Percentiles rank a stretch among this genome's conserved stretches.
Evolutionary conservation across 2,329 filamentous ascomycete species (phyloP).

Genomic region (Lecanicillium sp.): DNA sequence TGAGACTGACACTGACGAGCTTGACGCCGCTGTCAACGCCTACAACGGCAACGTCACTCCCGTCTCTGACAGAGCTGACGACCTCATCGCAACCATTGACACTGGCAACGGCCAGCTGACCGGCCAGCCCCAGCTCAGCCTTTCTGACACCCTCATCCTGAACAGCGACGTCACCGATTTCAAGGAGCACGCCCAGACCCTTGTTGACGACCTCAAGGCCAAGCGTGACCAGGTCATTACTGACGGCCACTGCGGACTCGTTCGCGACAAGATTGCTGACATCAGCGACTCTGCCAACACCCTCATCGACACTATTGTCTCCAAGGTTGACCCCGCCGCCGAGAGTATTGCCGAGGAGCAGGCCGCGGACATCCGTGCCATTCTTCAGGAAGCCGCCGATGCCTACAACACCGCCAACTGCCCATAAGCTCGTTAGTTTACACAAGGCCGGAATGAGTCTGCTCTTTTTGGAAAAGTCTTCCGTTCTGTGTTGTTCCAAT

Average conservation of each 20-base stretch:
- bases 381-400: background rate
- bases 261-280: constrained; percentile 1
- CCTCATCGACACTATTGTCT: constrained; percentile 1
- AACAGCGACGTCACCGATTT: constrained; percentile 12
- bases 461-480: too few species aligned
- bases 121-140: constrained; percentile 10
- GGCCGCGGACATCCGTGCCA: background rate
- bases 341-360: background rate
- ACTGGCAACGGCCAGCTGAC: constrained; percentile 9
- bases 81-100: constrained; percentile 9
- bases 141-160: constrained; percentile 12
- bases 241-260: background rate
- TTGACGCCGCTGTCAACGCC: constrained; percentile 11
- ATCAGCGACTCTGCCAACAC: constrained; percentile 1
- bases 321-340: background rate
- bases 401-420: constrained; percentile 2
- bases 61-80: constrained; percentile 7
- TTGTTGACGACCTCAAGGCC: constrained; percentile 12
- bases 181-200: constrained; percentile 13
- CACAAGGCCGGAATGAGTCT: too few species aligned
- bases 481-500: too few species aligned
- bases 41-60: constrained; percentile 12
- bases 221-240: background rate
- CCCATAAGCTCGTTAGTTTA: background rate
- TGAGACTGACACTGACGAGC: constrained; percentile 7